Evolutionary conservation across 1,139 yeast genomes (phyloP), one percentile per base, ranked within the genome.

Genomic region (Saccharomycopsis hybrid): DNA sequence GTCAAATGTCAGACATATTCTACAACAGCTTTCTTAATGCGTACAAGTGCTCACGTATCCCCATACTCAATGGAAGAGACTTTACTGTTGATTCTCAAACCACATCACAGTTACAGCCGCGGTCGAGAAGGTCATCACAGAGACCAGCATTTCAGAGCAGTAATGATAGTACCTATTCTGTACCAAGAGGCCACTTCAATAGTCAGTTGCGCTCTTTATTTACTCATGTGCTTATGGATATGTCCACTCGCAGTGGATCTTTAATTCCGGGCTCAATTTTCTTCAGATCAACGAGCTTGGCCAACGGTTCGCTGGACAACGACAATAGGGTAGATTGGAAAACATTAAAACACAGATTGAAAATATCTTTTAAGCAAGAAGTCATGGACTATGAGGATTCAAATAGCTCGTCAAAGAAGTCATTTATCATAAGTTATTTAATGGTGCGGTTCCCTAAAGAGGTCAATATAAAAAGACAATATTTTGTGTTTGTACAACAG

Each of bases 311-410:
- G 28, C 11, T 13, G n/a, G 29, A n/a, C 5, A 7, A 3, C n/a
- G 13, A n/a, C 5, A 3, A 4, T 8, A 18, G 29, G 5, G 4
- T 37, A 7, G 33, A 29, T 28, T 28, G 36, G 33, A 13, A 25
- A 5, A 9, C 41, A 9, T 4, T 47, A 9, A 33, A 36, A 18
- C 11, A 35, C 18, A 42, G 37, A 24, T 35, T 30, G 13, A 35
- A 37, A 24, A 28, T 47, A n/a, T 37, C 31, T 11, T 47, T 47
- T 27, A 47, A 41, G 29, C 49, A 47, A 27, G 49, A 47, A 7
- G 29, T 24, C 5, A 30, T 42, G 5, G 9, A 18, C 24, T 18
- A 18, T 18, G 18, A 18, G 18, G 18, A 18, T 18, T 18, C 18
- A 18, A 18, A 18, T 18, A 33, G 31, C 29, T 18, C 27, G 5